Conservation (phyloP, 1,284 basidiomycete species). For the Bjerkandera adusta region DNA sequence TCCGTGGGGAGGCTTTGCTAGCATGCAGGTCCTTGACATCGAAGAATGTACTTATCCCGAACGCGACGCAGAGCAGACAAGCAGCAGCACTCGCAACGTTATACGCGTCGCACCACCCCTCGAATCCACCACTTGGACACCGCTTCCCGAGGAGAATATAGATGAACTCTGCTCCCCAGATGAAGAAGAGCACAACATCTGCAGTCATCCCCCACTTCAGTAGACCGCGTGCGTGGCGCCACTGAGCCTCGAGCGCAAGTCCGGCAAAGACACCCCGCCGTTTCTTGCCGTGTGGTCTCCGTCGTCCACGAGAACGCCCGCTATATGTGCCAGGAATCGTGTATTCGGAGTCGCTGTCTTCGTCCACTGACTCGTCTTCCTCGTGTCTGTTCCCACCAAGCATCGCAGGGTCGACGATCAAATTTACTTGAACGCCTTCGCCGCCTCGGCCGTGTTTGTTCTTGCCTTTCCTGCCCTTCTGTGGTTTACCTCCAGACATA, state of each 20-base stretch:
- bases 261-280: constrained; percentile 56
- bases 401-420: constrained; percentile 65
- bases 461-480: constrained; percentile 36
- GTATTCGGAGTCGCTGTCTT: constrained; percentile 30
- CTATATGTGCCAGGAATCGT: constrained; percentile 26
- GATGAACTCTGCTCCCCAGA: constrained; percentile 61
- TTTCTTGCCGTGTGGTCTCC: constrained; percentile 22
- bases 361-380: constrained; percentile 30
- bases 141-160: constrained; percentile 57
- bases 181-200: constrained; percentile 46
- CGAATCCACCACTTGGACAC: constrained; percentile 58
- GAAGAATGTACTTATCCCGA: constrained; percentile 57
- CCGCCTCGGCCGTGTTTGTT: constrained; percentile 32
- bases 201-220: constrained; percentile 49
- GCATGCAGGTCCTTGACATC: constrained; percentile 62
- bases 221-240: constrained; percentile 53
- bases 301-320: constrained; percentile 22
- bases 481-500: constrained; percentile 37
- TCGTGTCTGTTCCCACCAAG: constrained; percentile 39
- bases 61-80: constrained; percentile 53
- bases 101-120: constrained; percentile 72
- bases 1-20: constrained; percentile 48
- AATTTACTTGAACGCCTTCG: constrained; percentile 62
- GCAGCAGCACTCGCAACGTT: constrained; percentile 61
- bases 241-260: constrained; percentile 60